These are phyloP conservation scores for Strobilomyces echinocephalus DNA, from an alignment of 768 basidiomycete species.

Conservation along the genomic window DNA sequence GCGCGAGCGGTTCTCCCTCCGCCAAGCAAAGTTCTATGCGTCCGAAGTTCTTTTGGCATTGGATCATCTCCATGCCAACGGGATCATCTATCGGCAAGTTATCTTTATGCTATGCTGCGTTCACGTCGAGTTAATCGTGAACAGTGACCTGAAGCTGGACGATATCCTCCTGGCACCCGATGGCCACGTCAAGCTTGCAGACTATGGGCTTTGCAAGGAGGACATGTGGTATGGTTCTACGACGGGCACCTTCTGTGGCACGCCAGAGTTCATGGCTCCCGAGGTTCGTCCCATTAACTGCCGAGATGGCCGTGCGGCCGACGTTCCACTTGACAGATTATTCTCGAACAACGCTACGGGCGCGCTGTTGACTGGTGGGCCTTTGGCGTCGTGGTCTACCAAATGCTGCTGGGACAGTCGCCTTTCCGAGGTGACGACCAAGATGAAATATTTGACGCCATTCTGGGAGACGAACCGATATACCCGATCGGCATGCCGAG, in stretches of 20 bases:
- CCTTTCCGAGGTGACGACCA: conserved; percentile 99
- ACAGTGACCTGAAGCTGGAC: conserved; percentile 93
- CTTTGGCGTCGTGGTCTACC: conserved; percentile 96
- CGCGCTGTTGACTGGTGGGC: conserved; percentile 99
- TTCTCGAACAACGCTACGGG: conserved; percentile 98
- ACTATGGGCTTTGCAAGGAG: conserved; percentile 98
- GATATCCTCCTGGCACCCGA: conserved; percentile 96
- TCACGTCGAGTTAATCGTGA: not conserved
- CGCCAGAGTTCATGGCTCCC: conserved; percentile 99
- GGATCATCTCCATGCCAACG: conserved; percentile 97
- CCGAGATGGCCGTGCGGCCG: not conserved
- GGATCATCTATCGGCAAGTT: conserved; percentile 94
- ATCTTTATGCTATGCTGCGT: not conserved
- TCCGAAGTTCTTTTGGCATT: conserved; percentile 92
- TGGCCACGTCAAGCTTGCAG: conserved; percentile 97
- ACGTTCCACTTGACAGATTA: conserved; percentile 55
- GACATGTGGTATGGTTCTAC: conserved; percentile 97
- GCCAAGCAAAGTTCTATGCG: conserved; percentile 98
- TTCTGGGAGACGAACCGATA: conserved; percentile 94
- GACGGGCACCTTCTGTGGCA: conserved; percentile 98
- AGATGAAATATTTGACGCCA: conserved; percentile 99
- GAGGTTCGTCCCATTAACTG: conserved; percentile 55
- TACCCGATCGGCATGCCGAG: conserved; percentile 99
- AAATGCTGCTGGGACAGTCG: conserved; percentile 98
- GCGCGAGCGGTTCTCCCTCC: conserved; percentile 95